phyloP scores from a whole-genome alignment of 495 filamentous ascomycete genomes.

The Zalerion maritima region DNA sequence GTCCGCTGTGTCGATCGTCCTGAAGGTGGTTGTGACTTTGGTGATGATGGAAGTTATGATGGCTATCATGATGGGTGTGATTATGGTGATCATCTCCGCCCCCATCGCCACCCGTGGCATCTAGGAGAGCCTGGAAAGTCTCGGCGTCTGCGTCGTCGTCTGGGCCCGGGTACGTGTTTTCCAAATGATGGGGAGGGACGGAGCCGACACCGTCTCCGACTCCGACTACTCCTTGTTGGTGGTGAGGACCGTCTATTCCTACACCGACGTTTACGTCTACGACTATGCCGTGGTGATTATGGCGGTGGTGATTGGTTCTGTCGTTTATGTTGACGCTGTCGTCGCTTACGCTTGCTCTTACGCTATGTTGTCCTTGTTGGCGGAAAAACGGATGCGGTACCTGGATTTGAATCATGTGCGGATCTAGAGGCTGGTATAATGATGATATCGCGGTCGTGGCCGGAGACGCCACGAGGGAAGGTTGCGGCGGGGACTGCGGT shows the following conservation, averaged over 20 bases:
- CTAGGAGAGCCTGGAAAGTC: slow-evolving; percentile 29
- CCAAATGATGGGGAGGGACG: slow-evolving; percentile 9
- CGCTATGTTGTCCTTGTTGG: too few relatives aligned
- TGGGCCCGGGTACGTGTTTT: slow-evolving; percentile 10
- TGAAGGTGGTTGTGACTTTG: slow-evolving; percentile 7
- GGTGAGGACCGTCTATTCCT: slow-evolving; percentile 8
- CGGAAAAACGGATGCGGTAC: slow-evolving; percentile 9
- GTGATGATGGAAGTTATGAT: slow-evolving; percentile 5
- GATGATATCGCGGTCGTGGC: slow-evolving; percentile 7
- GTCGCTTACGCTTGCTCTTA: too few relatives aligned
- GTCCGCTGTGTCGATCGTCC: neutral
- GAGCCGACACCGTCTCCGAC: slow-evolving; percentile 3
- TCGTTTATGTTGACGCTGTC: slow-evolving; percentile 6
- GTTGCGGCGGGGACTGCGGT: too few relatives aligned
- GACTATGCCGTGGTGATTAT: slow-evolving; percentile 6
- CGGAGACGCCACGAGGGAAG: slow-evolving; percentile 10
- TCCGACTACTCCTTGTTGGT: slow-evolving; percentile 6
- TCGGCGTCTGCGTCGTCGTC: slow-evolving; percentile 13
- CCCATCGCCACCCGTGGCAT: slow-evolving; percentile 16
- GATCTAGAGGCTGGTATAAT: slow-evolving; percentile 34
- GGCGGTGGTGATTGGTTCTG: slow-evolving; percentile 8
- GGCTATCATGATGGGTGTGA: slow-evolving; percentile 5
- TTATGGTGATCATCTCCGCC: slow-evolving; percentile 4
- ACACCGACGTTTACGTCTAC: slow-evolving; percentile 8
- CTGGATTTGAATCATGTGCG: slow-evolving; percentile 33